Percentiles rank a stretch among this genome's conserved stretches.
These are phyloP conservation scores for Penicillium sp. DNA, from an alignment of 2,329 filamentous ascomycete genomes.

Conservation along the genomic window DNA sequence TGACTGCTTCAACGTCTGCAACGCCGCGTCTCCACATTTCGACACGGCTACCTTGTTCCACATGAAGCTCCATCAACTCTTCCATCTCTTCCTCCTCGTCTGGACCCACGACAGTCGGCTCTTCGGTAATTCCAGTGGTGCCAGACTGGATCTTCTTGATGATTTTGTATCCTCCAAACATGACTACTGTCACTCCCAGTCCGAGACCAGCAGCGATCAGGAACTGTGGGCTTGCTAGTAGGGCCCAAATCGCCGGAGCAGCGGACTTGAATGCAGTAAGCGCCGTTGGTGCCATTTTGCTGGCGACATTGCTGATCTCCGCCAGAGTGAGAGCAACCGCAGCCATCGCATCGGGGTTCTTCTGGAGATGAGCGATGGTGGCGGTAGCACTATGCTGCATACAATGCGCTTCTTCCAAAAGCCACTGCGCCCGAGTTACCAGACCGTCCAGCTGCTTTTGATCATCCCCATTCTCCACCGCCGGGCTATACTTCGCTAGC, in stretches of 20 bases:
- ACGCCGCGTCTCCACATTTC: constrained; percentile 66
- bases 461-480: constrained; percentile 49
- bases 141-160: constrained; percentile 73
- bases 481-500: constrained; percentile 47
- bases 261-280: constrained; percentile 73
- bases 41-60: constrained; percentile 56
- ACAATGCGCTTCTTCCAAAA: constrained; percentile 86
- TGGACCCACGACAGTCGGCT: constrained; percentile 9
- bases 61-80: constrained; percentile 56
- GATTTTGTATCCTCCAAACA: constrained; percentile 96
- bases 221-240: constrained; percentile 89
- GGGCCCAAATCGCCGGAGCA: constrained; percentile 80
- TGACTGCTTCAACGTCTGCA: constrained; percentile 56
- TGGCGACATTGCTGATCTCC: constrained; percentile 79
- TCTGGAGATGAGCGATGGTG: constrained; percentile 77
- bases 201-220: constrained; percentile 87
- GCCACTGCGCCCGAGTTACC: constrained; percentile 70
- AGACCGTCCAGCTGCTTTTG: constrained; percentile 62
- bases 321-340: constrained; percentile 90
- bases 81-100: constrained; percentile 44
- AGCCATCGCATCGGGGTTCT: constrained; percentile 86
- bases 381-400: constrained; percentile 78
- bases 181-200: constrained; percentile 90
- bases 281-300: constrained; percentile 81
- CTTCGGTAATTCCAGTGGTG: constrained; percentile 15